Percentiles rank a stretch among this genome's conserved stretches.
Conservation (phyloP, 2,329 filamentous ascomycete genomes). For the Xylaria polymorpha region DNA sequence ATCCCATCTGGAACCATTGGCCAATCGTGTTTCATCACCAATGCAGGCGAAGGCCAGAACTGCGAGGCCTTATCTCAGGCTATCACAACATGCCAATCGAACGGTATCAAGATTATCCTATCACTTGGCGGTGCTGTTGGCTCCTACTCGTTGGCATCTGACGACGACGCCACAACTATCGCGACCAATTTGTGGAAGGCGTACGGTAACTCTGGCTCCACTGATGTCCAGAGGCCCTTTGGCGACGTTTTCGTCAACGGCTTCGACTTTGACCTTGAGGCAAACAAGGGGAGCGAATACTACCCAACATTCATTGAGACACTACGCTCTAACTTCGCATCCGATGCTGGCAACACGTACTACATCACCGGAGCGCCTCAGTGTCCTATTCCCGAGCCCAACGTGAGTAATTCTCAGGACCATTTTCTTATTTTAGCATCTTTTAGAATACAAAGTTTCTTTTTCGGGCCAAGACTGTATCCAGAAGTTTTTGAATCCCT, state of each 20-base stretch:
- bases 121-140: slow-evolving; percentile 57
- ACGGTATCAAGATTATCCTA: slow-evolving; percentile 59
- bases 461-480: too few species aligned
- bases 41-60: slow-evolving; percentile 49
- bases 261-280: slow-evolving; percentile 52
- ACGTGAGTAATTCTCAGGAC: slow-evolving; percentile 34
- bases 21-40: slow-evolving; percentile 53
- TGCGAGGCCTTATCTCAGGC: slow-evolving; percentile 55
- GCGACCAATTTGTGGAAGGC: slow-evolving; percentile 59
- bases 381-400: slow-evolving; percentile 58
- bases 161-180: slow-evolving; percentile 55
- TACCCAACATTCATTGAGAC: slow-evolving; percentile 50
- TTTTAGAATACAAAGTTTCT: too few species aligned
- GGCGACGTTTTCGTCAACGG: slow-evolving; percentile 56
- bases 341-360: slow-evolving; percentile 52
- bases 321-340: slow-evolving; percentile 51
- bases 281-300: slow-evolving; percentile 50
- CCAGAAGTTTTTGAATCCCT: too few species aligned
- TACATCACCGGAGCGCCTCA: slow-evolving; percentile 62
- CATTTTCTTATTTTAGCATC: too few species aligned
- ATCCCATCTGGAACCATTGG: slow-evolving; percentile 56
- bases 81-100: slow-evolving; percentile 56
- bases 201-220: slow-evolving; percentile 55
- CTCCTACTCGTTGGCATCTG: slow-evolving; percentile 50
- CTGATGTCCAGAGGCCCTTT: slow-evolving; percentile 56